A percentile compares a stretch with the other conserved stretches of the same genome.
These are phyloP conservation scores for Loxodes magnus DNA, from an alignment of 73 alveolate species.

Conservation along the genomic window DNA sequence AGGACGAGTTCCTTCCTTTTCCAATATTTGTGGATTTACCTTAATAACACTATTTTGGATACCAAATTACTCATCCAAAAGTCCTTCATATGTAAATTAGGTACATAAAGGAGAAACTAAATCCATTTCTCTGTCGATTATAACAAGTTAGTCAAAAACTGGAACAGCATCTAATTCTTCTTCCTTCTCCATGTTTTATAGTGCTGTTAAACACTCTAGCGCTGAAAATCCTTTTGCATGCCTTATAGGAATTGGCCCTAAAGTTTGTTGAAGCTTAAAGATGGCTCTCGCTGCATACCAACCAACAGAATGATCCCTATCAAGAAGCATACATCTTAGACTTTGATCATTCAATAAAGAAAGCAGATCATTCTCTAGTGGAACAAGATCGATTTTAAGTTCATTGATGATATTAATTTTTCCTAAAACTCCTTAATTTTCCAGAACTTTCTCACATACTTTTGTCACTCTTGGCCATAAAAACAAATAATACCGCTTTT, in stretches of 20 bases:
- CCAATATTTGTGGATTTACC: slow-evolving; percentile 3
- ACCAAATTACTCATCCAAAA: slow-evolving; percentile 42
- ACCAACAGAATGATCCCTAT: slow-evolving; percentile 32
- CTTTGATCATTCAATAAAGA: slow-evolving; percentile 39
- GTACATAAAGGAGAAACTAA: slow-evolving; percentile 45
- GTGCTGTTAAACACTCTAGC: background rate
- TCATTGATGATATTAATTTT: slow-evolving; percentile 16
- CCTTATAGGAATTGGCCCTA: slow-evolving; percentile 35
- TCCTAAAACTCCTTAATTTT: background rate
- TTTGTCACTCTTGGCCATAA: slow-evolving; percentile 10
- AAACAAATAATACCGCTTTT: slow-evolving; percentile 7
- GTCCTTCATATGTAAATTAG: slow-evolving; percentile 42
- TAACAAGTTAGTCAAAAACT: background rate
- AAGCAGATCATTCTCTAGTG: slow-evolving; percentile 42
- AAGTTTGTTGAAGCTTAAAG: slow-evolving; percentile 21
- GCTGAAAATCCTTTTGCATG: slow-evolving; percentile 31
- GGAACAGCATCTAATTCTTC: slow-evolving; percentile 3
- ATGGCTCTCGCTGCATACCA: slow-evolving; percentile 37
- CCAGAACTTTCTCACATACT: slow-evolving; percentile 10
- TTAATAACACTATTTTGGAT: slow-evolving; percentile 10
- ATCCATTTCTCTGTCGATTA: slow-evolving; percentile 39
- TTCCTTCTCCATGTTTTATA: slow-evolving; percentile 13
- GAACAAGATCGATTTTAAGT: slow-evolving; percentile 36
- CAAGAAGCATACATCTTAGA: slow-evolving; percentile 33
- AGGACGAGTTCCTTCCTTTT: background rate